These are phyloP conservation scores for Lepiota brunneoincarnata DNA, from an alignment of 768 basidiomycete genomes.

Conservation along the genomic window DNA sequence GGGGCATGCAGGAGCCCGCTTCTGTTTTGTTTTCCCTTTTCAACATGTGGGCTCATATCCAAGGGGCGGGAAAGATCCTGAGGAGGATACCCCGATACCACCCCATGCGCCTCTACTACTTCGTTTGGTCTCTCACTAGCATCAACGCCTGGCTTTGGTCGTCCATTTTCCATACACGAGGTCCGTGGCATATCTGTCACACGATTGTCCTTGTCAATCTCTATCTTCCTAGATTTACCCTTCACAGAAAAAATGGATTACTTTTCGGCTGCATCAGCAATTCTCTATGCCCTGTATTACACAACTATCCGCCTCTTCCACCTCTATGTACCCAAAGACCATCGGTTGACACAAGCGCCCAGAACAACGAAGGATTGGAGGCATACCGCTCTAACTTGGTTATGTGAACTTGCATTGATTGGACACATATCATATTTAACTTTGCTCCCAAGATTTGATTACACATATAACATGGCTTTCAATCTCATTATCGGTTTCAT, in stretches of 20 bases:
- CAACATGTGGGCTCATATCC: constrained; percentile 75
- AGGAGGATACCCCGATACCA: constrained; percentile 49
- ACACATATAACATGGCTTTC: constrained; percentile 89
- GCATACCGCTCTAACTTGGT: constrained; percentile 40
- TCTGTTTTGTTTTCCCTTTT: constrained; percentile 87
- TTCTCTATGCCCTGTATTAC: constrained; percentile 78
- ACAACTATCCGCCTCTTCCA: constrained; percentile 75
- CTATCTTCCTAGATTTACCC: constrained; percentile 59
- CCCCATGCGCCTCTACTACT: constrained; percentile 70
- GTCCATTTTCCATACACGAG: constrained; percentile 88
- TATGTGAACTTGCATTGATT: constrained; percentile 56
- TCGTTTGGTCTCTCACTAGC: constrained; percentile 64
- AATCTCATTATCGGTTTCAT: constrained; percentile 71
- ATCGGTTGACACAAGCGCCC: constrained; percentile 19
- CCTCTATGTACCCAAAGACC: constrained; percentile 47
- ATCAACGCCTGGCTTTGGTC: constrained; percentile 95
- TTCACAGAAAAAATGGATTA: constrained; percentile 91
- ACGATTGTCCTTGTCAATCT: not conserved
- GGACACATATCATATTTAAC: constrained; percentile 79
- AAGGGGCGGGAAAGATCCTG: constrained; percentile 51
- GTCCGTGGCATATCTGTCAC: constrained; percentile 39
- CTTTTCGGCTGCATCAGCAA: constrained; percentile 87
- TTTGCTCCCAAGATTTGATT: constrained; percentile 80
- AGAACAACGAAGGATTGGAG: constrained; percentile 17
- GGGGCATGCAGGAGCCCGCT: constrained; percentile 93